A percentile compares a stretch with the other conserved stretches of the same genome.
Conservation (phyloP, 1,139 yeast species). For the Fermentozyma sake region DNA sequence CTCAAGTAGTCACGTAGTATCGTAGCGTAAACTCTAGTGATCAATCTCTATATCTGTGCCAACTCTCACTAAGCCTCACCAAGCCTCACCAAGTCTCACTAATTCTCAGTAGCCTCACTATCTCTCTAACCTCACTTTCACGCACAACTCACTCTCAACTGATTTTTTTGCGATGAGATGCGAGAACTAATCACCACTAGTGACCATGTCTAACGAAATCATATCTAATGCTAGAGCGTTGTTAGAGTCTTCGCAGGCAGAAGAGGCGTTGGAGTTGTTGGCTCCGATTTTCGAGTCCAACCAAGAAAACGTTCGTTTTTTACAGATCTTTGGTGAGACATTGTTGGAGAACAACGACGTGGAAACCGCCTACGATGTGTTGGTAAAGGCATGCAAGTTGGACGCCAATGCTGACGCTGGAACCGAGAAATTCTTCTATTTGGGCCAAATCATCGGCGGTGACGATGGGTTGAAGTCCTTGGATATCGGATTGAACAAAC, state of each 20-base stretch:
- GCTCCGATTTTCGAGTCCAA: slow-evolving; percentile 24
- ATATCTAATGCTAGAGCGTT: slow-evolving; percentile 24
- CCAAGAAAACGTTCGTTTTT: slow-evolving; percentile 27
- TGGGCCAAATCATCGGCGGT: slow-evolving; percentile 91
- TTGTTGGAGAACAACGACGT: slow-evolving; percentile 75
- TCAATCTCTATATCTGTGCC: too few species aligned
- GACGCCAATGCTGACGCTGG: slow-evolving; percentile 67
- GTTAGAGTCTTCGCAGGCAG: slow-evolving; percentile 37
- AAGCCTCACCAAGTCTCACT: too few species aligned
- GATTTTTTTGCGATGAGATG: slow-evolving; percentile 2
- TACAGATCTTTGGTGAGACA: slow-evolving; percentile 61
- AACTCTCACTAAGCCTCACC: too few species aligned
- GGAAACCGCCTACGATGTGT: slow-evolving; percentile 67
- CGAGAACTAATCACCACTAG: background rate
- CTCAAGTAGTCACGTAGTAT: too few species aligned
- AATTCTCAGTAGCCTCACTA: too few species aligned
- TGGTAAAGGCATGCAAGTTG: slow-evolving; percentile 58
- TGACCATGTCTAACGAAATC: slow-evolving; percentile 7
- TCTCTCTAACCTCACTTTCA: too few species aligned
- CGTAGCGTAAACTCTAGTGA: too few species aligned
- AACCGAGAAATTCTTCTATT: slow-evolving; percentile 76
- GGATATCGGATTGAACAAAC: slow-evolving; percentile 56
- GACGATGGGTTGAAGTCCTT: slow-evolving; percentile 64
- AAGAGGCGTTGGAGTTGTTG: slow-evolving; percentile 35
- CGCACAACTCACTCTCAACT: too few species aligned